Percentiles rank a stretch among this genome's conserved stretches.
Conservation (phyloP, 345 rosid genomes). For the Gynandropsis gynandra region DNA sequence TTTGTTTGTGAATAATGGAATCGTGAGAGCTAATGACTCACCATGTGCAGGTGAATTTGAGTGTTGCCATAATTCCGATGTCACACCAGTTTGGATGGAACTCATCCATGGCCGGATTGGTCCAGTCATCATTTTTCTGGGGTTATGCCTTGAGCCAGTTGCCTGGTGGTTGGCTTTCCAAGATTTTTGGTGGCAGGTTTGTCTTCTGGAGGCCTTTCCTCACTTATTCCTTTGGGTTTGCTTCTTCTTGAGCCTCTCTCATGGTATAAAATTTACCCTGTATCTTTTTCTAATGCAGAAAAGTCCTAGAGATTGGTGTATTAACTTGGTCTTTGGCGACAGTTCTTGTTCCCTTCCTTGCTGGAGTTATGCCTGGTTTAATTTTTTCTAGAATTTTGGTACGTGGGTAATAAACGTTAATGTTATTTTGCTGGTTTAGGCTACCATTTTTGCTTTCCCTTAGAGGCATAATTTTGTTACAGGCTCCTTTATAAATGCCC, state of each 20-base stretch:
- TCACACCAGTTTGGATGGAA: slow-evolving; percentile 93
- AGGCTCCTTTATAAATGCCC: not conserved
- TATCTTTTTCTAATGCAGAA: slow-evolving; percentile 38
- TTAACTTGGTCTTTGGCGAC: slow-evolving; percentile 86
- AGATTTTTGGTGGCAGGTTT: slow-evolving; percentile 90
- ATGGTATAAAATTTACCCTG: not conserved
- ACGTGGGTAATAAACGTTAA: slow-evolving; percentile 10
- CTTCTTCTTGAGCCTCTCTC: not conserved
- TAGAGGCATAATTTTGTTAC: slow-evolving; percentile 4
- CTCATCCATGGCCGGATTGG: slow-evolving; percentile 77
- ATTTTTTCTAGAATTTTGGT: slow-evolving; percentile 76
- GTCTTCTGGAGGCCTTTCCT: slow-evolving; percentile 19
- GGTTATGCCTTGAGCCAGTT: slow-evolving; percentile 94
- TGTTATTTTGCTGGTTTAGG: slow-evolving; percentile 2
- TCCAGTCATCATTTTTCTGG: slow-evolving; percentile 94
- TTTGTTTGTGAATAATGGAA: not conserved
- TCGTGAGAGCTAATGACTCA: slow-evolving; percentile 10
- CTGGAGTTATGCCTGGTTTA: slow-evolving; percentile 92
- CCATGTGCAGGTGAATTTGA: slow-evolving; percentile 68
- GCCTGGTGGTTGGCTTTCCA: slow-evolving; percentile 95
- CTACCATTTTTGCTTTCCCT: slow-evolving; percentile 7
- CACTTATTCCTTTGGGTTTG: not conserved
- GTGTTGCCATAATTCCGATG: slow-evolving; percentile 94
- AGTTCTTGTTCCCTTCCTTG: slow-evolving; percentile 67
- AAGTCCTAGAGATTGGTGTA: slow-evolving; percentile 78